Evolutionary conservation across 163 green algal species (phyloP).

Genomic region (Scenedesmus sp.): DNA sequence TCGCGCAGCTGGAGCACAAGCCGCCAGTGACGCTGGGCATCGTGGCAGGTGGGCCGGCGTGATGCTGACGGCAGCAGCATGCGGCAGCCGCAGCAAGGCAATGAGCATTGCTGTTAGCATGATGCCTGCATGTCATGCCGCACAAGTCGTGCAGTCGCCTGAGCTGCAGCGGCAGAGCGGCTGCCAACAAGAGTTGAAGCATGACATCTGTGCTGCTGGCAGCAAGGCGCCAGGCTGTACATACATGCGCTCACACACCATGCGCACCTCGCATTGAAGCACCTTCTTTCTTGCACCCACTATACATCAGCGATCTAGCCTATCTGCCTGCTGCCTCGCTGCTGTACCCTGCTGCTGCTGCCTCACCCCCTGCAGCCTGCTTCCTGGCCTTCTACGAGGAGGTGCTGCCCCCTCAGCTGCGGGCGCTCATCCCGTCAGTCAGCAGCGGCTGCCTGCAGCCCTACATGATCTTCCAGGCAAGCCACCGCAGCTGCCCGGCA

Average conservation of each 20-base stretch:
- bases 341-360: not conserved
- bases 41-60: constrained; percentile 48
- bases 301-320: no score
- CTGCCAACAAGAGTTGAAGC: not conserved
- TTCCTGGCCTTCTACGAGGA: constrained; percentile 51
- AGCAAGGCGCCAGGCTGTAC: not conserved
- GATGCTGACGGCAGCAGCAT: not conserved
- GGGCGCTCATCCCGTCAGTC: constrained; percentile 56
- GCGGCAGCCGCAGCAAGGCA: no score
- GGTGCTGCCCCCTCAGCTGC: constrained; percentile 47
- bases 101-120: not conserved
- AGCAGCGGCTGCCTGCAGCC: constrained; percentile 63
- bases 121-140: not conserved
- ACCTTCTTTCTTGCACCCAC: not conserved
- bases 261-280: not conserved
- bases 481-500: not conserved
- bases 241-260: not conserved
- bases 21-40: constrained; percentile 63
- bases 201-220: not conserved
- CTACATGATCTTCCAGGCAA: constrained; percentile 52
- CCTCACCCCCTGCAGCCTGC: constrained; percentile 51
- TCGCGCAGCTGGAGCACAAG: constrained; percentile 58
- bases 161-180: not conserved
- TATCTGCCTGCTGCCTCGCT: not conserved
- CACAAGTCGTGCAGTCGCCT: not conserved